Conservation (phyloP, 2,329 filamentous ascomycete species). For the Penicillium nordicum region DNA sequence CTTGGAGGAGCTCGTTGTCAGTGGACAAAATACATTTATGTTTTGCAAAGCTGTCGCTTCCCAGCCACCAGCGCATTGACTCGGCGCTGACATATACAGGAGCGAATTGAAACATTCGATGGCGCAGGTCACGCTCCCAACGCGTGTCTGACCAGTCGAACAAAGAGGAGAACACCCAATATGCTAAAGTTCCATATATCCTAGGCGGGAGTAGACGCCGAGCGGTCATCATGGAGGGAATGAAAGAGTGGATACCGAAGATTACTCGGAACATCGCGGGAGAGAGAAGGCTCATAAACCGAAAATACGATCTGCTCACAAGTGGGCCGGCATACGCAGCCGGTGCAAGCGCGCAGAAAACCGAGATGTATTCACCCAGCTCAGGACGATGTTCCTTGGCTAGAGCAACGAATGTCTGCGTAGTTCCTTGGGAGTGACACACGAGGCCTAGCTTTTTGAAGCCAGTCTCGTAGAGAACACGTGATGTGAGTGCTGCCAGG, state of each 20-base stretch:
- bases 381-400: constrained; percentile 88
- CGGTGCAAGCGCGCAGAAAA: constrained; percentile 87
- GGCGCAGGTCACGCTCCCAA: constrained; percentile 76
- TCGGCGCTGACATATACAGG: constrained; percentile 88
- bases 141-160: constrained; percentile 82
- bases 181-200: constrained; percentile 78
- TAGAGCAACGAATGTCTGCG: constrained; percentile 79
- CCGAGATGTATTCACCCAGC: constrained; percentile 74
- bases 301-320: constrained; percentile 84
- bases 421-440: constrained; percentile 87
- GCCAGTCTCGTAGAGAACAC: constrained; percentile 76
- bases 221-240: constrained; percentile 88
- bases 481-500: constrained; percentile 73
- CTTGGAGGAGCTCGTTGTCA: constrained; percentile 65
- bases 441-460: constrained; percentile 80
- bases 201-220: constrained; percentile 62
- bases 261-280: constrained; percentile 72
- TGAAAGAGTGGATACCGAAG: constrained; percentile 91
- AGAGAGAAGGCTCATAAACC: constrained; percentile 80
- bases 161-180: constrained; percentile 82
- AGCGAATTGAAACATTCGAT: constrained; percentile 87
- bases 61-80: constrained; percentile 94
- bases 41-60: constrained; percentile 75
- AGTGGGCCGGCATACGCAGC: constrained; percentile 86
- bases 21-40: constrained; percentile 87